Conservation (phyloP, 495 filamentous ascomycete species). For the Hypoxylon cercidicola region DNA sequence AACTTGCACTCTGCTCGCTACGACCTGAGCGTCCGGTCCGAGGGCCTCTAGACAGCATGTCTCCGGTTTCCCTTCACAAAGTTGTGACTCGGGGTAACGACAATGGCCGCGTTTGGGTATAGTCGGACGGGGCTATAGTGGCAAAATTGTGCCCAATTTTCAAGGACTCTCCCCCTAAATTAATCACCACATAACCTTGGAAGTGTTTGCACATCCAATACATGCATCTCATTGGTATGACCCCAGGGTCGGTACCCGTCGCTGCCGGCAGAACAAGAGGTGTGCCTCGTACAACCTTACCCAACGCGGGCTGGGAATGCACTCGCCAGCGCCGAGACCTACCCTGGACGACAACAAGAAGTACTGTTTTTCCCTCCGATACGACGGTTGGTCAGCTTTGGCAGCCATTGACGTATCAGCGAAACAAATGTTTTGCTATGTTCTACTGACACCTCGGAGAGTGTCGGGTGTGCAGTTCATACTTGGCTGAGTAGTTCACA, state of each 20-base stretch:
- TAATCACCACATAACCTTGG: slow-evolving; percentile 27
- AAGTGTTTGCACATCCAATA: slow-evolving; percentile 32
- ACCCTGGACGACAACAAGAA: slow-evolving; percentile 9
- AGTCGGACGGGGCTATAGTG: slow-evolving; percentile 18
- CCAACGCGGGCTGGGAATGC: slow-evolving; percentile 18
- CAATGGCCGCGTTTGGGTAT: slow-evolving; percentile 27
- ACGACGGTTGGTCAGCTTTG: slow-evolving; percentile 28
- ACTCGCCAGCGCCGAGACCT: slow-evolving; percentile 32
- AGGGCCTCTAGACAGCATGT: slow-evolving; percentile 15
- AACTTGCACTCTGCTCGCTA: slow-evolving; percentile 23
- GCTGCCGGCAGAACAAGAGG: slow-evolving; percentile 25
- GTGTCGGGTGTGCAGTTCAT: slow-evolving; percentile 27
- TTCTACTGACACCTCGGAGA: slow-evolving; percentile 14
- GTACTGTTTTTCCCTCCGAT: slow-evolving; percentile 20
- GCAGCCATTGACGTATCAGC: slow-evolving; percentile 42
- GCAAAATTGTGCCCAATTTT: slow-evolving; percentile 37
- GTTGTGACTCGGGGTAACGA: slow-evolving; percentile 27
- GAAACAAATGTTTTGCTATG: slow-evolving; percentile 10
- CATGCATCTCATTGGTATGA: slow-evolving; percentile 34
- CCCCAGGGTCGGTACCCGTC: slow-evolving; percentile 31
- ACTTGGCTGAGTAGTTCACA: slow-evolving; percentile 7
- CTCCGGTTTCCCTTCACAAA: slow-evolving; percentile 24
- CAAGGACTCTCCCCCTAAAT: slow-evolving; percentile 9
- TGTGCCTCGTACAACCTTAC: slow-evolving; percentile 31
- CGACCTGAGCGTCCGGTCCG: slow-evolving; percentile 28